Evolutionary conservation across 1,284 basidiomycete species (phyloP).

Genomic region (Hymenochaete sp.): DNA sequence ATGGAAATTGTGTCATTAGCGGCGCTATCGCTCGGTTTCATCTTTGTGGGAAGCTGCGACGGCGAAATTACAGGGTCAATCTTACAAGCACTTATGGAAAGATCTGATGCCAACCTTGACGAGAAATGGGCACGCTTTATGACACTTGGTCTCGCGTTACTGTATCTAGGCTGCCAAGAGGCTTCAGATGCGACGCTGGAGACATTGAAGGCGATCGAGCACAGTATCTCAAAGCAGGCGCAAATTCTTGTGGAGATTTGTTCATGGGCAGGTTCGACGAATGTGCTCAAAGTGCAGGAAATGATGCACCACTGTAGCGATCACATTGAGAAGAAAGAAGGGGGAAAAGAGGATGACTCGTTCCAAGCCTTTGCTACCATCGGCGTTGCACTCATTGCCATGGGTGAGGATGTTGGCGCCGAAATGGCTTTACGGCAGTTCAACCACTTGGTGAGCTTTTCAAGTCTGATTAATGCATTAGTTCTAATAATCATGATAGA

Average conservation of each 20-base stretch:
- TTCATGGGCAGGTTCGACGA: constrained; percentile 92
- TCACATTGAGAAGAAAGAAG: constrained; percentile 65
- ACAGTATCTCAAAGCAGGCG: constrained; percentile 86
- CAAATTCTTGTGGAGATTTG: constrained; percentile 93
- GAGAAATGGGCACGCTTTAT: constrained; percentile 95
- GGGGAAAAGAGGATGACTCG: constrained; percentile 63
- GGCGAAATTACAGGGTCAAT: constrained; percentile 90
- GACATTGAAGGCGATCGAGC: constrained; percentile 91
- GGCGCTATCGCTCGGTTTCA: constrained; percentile 86
- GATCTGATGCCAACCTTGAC: constrained; percentile 66
- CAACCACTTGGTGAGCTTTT: constrained; percentile 74
- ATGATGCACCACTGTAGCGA: constrained; percentile 94
- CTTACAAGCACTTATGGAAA: constrained; percentile 88
- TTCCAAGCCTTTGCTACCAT: constrained; percentile 94
- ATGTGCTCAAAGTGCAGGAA: constrained; percentile 89
- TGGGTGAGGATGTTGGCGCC: constrained; percentile 97
- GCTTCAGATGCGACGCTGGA: constrained; percentile 92
- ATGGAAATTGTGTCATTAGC: constrained; percentile 90
- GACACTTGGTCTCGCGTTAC: constrained; percentile 81
- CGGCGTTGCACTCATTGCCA: constrained; percentile 90
- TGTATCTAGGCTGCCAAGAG: constrained; percentile 86
- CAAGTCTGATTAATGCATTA: background rate
- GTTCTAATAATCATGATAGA: constrained; percentile 39
- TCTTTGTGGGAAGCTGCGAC: constrained; percentile 93
- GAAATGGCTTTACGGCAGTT: constrained; percentile 95